Base-by-base conservation (phyloP, 2,329 filamentous ascomycete genomes). In the Trichophyton verrucosum region DNA sequence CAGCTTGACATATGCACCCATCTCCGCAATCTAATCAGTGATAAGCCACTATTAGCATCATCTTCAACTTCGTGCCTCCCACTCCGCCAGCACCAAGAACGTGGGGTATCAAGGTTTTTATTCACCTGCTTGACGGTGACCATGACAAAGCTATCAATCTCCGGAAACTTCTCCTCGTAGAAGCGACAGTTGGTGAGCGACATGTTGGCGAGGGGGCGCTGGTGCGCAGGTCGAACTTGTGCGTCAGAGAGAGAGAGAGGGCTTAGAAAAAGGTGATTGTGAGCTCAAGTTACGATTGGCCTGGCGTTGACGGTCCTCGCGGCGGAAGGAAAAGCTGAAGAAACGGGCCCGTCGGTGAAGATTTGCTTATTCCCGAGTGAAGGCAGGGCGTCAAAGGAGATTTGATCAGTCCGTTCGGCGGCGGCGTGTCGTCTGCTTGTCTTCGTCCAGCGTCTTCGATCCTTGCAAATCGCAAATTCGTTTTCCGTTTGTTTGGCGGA, bases 81-180 rank as follows among this genome's bases (percentile, higher is more conserved):
- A 15, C 53, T 22, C 11, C 22, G 9, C n/a, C 15, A 6, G 5
- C 24, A 33, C 13, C 6, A 20, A 13, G 17, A 24, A 27, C 13
- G 13, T 24, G 17, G 40, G 13, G 13, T 17, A 24, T 36, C 33
- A 36, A 2, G 11, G 11, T 3, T 38, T 7, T n/a, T n/a, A 55
- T 71, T 49, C 74, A 91, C 88, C 86, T 96, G 91, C 84, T 96
- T 95, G 71, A 97, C 94, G 78, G 97, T 99, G 75, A 99, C 94
- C 94, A 99, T 99, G 74, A 99, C 95, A 79, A 96, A 97, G 82
- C 90, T 95, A 79, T 99, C 94, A 75, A 99, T 92, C 82, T 97
- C 94, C 62, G 91, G 91, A 73, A 88, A 96, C 78, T 95, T 95
- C 80, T 96, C 90, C 82, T 96, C 91, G 76, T 96, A 96, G 78